These are phyloP conservation scores for Infundibulicybe gibba DNA, from an alignment of 768 basidiomycete species.

Conservation along the genomic window DNA sequence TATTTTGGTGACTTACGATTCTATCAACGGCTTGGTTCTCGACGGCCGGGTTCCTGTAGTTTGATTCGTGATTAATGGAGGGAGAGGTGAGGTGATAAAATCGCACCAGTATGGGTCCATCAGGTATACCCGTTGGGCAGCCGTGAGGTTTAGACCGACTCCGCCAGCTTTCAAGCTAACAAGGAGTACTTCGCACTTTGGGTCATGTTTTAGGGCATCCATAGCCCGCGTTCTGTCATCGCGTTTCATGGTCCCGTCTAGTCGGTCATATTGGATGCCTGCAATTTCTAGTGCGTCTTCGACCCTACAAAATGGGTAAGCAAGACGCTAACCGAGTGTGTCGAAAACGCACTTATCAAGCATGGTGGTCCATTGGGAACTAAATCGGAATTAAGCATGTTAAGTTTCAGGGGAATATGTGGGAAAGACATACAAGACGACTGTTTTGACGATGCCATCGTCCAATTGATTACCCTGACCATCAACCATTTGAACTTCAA, in stretches of 20 bases:
- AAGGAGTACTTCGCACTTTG: slow-evolving; percentile 86
- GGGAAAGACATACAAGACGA: slow-evolving; percentile 81
- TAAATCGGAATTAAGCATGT: slow-evolving; percentile 24
- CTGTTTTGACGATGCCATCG: slow-evolving; percentile 78
- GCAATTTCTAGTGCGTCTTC: slow-evolving; percentile 85
- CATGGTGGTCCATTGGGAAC: slow-evolving; percentile 95
- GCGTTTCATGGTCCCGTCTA: slow-evolving; percentile 98
- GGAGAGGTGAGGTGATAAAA: slow-evolving; percentile 2
- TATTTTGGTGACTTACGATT: slow-evolving; percentile 56
- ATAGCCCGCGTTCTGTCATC: slow-evolving; percentile 90
- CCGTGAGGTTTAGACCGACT: slow-evolving; percentile 93
- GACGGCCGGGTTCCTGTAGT: slow-evolving; percentile 85
- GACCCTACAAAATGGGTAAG: slow-evolving; percentile 44
- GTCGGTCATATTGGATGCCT: slow-evolving; percentile 82
- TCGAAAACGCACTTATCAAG: slow-evolving; percentile 65
- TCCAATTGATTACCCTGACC: slow-evolving; percentile 66
- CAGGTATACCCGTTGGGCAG: slow-evolving; percentile 89
- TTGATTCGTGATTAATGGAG: background rate
- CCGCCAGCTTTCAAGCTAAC: slow-evolving; percentile 97
- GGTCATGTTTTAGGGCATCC: slow-evolving; percentile 89
- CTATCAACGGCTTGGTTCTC: slow-evolving; percentile 98
- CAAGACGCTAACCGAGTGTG: background rate
- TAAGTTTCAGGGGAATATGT: slow-evolving; percentile 10
- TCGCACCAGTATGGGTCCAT: slow-evolving; percentile 94
- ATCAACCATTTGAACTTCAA: slow-evolving; percentile 79